Percentiles rank a stretch among this genome's conserved stretches.
Conservation (phyloP, 176 grass and related monocot species). For the Oryza australiensis region DNA sequence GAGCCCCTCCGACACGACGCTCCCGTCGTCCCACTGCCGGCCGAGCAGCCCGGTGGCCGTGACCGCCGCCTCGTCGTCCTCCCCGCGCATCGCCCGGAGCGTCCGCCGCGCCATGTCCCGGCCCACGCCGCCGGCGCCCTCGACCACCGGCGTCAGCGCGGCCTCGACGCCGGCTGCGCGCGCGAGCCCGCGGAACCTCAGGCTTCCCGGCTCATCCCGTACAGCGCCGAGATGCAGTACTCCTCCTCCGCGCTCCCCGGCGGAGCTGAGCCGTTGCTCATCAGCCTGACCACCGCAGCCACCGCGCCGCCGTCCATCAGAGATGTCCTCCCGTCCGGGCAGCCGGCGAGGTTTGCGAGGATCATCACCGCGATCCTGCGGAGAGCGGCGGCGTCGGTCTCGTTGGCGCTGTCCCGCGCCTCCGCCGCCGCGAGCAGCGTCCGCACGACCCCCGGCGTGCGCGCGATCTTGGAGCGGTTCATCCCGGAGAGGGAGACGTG, state of each 20-base stretch:
- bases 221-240: conserved; percentile 59
- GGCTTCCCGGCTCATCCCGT: conserved; percentile 72
- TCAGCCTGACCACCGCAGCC: conserved; percentile 42
- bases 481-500: conserved; percentile 71
- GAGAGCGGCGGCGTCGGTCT: conserved; percentile 43
- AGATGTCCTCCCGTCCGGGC: conserved; percentile 57
- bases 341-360: conserved; percentile 63
- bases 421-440: conserved; percentile 54
- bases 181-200: conserved; percentile 79
- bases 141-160: conserved; percentile 53
- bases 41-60: not conserved
- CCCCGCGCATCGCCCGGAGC: conserved; percentile 66
- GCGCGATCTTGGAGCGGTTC: conserved; percentile 78
- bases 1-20: conserved; percentile 59
- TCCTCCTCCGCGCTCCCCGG: conserved; percentile 56
- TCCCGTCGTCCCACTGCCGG: conserved; percentile 44
- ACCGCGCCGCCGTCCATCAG: conserved; percentile 84
- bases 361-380: conserved; percentile 70
- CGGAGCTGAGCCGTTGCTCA: conserved; percentile 35
- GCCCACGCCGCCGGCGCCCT: conserved; percentile 38
- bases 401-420: conserved; percentile 13
- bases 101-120: conserved; percentile 67
- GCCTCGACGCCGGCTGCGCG: conserved; percentile 60
- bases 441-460: conserved; percentile 56
- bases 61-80: conserved; percentile 43